Evolutionary conservation across 148 eudicot species (phyloP), one percentile per base, ranked within the genome.

Genomic region (Cornus suecica): DNA sequence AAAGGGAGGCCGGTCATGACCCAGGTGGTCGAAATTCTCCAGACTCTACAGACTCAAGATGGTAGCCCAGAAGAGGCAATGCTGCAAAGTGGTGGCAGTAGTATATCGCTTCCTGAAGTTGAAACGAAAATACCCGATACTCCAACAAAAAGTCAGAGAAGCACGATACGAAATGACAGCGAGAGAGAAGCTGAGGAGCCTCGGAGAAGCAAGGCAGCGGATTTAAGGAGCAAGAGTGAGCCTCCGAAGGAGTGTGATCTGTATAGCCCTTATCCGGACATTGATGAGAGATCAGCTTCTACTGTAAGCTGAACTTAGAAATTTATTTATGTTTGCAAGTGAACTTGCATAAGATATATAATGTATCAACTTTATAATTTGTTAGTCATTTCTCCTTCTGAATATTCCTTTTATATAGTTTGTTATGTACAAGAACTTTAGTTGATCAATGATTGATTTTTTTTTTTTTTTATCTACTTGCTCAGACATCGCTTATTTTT

Each of bases 1-100:
- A 92, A 89, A 80, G 91, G 91, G n/a, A 85, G 97, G 79, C 97
- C 97, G 5, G 74, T 78, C 18, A 90, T 92, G 97, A 88, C 83
- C 79, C 92, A 88, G 66, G 97, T 87, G 26, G 97, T 92, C 9
- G 97, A 90, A 71, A 78, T 89, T 74, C 87, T 92, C 18, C 93
- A 87, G 83, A 75, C 86, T 28, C 77, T 90, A 73, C 87, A 88
- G 72, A 79, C 74, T 32, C 87, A 78, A 60, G 89, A 88, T 32
- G 81, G 61, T 31, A 74, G 76, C 70, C 85, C 75, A 25, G 89
- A 87, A 84, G 88, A 74, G 75, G 78, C 83, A 60, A 56, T 80
- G 37, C 66, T 86, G 32, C 81, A 81, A 68, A 76, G 75, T 65
- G 91, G 84, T 65, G 75, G 73, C 10, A 86, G 89, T 13, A 74